Evolutionary conservation across 495 filamentous ascomycete species (phyloP), one percentile per base, ranked within the genome.

Genomic region (Aspergillus asperescens): DNA sequence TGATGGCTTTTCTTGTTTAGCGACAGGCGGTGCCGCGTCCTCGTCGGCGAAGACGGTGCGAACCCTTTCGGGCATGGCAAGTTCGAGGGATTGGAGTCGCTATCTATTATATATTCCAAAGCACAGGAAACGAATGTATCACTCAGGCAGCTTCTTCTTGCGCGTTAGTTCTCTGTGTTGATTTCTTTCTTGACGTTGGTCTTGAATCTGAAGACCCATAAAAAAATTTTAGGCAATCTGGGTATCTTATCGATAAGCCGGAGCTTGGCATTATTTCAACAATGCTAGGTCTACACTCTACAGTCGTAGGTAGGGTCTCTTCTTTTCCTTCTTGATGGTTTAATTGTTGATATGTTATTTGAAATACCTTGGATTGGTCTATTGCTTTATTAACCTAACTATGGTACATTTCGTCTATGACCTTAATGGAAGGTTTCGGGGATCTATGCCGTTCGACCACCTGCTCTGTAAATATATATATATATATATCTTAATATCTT

Each of bases 41-140:
- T 55, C 58, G 43, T 70, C 67, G 38, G 63, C 63, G 57, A 75
- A 75, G 42, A 67, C 65, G 13, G 59, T 74, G 50, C 66, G 65
- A 8, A 73, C 69, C 50, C 64, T 70, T 63, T 81, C 77, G 10
- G 78, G 78, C 79, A 82, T 82, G 42, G 18, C 32, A 51, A 20
- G 15, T 43, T 39, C 67, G 47, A n/a, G 12, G 9, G n/a, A 29
- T 32, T 44, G 20, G 12, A 1, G 42, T 51, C 3, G 5, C n/a
- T 18, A 9, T 27, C 15, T 16, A 12, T 19, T 40, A 12, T 35
- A 28, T 35, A 28, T 28, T 9, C 9, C 25, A 5, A 28, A 28
- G 25, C 4, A 5, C 5, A 28, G 25, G 4, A 4, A 5, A 9
- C 9, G 29, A 32, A 12, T 13, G 27, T 7, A 32, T 32, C 13